Conservation (phyloP, 2,329 filamentous ascomycete genomes). For the Trichophyton benhamiae region DNA sequence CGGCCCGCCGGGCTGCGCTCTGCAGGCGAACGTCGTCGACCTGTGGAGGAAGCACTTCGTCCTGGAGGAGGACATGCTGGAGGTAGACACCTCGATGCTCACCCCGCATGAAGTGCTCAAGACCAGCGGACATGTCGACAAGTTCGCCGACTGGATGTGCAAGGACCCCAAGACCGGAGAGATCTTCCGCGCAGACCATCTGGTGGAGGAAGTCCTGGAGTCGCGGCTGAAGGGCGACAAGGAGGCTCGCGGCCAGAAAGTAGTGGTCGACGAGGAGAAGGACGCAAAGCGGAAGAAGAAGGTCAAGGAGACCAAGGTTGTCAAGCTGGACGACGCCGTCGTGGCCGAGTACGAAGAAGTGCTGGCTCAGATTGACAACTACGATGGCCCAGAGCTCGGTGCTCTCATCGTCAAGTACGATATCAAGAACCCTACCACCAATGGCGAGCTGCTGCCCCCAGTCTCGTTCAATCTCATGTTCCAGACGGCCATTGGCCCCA, state of each 20-base stretch:
- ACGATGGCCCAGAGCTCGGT: conserved; percentile 72
- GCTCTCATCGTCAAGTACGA: conserved; percentile 82
- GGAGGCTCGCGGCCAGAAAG: conserved; percentile 73
- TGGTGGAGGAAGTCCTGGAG: conserved; percentile 90
- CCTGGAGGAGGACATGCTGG: conserved; percentile 86
- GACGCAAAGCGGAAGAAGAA: conserved; percentile 86
- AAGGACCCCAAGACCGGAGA: conserved; percentile 97
- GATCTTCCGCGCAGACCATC: conserved; percentile 88
- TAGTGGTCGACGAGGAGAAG: conserved; percentile 55
- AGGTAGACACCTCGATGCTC: conserved; percentile 86
- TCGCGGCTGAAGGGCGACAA: conserved; percentile 77
- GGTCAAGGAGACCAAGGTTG: conserved; percentile 58
- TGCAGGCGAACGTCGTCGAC: conserved; percentile 80
- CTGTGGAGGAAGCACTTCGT: conserved; percentile 89
- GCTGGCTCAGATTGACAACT: conserved; percentile 92
- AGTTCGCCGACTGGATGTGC: conserved; percentile 99
- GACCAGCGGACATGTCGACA: conserved; percentile 92
- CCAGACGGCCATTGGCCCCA: conserved; percentile 85
- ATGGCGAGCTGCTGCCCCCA: conserved; percentile 62
- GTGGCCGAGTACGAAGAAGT: conserved; percentile 84
- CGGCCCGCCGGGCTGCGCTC: conserved; percentile 73
- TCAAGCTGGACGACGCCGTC: conserved; percentile 77
- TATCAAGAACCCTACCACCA: conserved; percentile 75
- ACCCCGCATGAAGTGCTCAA: conserved; percentile 91
- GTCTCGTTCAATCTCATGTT: conserved; percentile 99